Evolutionary conservation across 306 rosid genomes (phyloP).

Genomic region (Dalbergia oliveri): DNA sequence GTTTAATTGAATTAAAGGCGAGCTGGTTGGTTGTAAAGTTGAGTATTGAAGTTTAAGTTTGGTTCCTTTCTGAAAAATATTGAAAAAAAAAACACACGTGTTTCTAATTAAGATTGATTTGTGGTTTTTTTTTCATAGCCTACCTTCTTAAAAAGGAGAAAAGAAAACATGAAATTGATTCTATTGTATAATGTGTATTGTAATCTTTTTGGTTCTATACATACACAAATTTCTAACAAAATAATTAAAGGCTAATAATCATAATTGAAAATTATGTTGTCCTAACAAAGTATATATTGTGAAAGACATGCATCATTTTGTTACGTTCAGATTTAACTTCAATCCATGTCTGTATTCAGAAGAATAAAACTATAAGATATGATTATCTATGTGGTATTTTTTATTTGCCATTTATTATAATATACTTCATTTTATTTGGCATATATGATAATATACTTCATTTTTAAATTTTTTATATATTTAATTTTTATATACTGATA

Average conservation of each 20-base stretch:
- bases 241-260: background rate
- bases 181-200: background rate
- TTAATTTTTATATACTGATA: no score
- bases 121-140: background rate
- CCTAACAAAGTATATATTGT: constrained; percentile 20
- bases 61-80: background rate
- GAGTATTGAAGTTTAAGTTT: constrained; percentile 39
- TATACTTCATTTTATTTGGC: background rate
- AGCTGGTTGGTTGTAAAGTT: constrained; percentile 39
- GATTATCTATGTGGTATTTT: background rate
- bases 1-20: constrained; percentile 2
- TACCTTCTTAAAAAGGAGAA: background rate
- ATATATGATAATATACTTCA: background rate
- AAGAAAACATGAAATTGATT: no score
- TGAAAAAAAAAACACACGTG: background rate
- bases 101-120: background rate
- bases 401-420: background rate
- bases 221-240: constrained; percentile 15
- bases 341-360: constrained; percentile 5
- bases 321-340: background rate
- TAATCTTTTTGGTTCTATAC: background rate
- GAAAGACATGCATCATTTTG: background rate
- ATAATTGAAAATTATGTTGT: constrained; percentile 33
- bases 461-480: background rate
- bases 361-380: background rate